Conservation (phyloP, 345 rosid genomes). For the Hibiscus syriacus region DNA sequence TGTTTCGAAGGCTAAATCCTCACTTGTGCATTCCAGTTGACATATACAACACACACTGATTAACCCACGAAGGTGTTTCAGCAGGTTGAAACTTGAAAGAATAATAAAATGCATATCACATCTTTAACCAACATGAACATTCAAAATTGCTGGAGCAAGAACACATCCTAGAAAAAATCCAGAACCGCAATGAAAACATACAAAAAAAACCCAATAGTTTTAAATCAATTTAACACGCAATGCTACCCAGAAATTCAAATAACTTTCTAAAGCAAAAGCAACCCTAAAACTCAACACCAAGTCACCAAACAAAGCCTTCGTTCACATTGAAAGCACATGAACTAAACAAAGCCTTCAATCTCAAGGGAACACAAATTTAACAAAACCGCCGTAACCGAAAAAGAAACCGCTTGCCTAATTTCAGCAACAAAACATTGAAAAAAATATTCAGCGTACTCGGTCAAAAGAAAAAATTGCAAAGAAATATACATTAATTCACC, state of each 20-base stretch:
- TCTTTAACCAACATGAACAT: neutral
- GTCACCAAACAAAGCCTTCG: neutral
- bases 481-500: conserved; percentile 15
- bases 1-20: neutral
- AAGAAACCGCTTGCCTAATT: neutral
- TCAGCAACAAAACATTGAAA: neutral
- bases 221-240: neutral
- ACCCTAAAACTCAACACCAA: neutral
- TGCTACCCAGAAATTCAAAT: neutral
- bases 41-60: neutral
- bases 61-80: neutral
- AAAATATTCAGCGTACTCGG: neutral
- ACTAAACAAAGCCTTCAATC: neutral
- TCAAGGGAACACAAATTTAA: neutral
- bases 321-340: neutral
- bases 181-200: neutral
- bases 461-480: neutral
- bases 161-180: neutral
- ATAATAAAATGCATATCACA: neutral
- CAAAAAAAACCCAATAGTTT: neutral
- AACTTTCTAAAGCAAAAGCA: neutral
- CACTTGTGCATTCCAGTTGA: conserved; percentile 9
- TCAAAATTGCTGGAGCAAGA: neutral
- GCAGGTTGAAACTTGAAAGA: neutral
- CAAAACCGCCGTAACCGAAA: neutral